These are phyloP conservation scores for Malassezia psittaci DNA, from an alignment of 1,284 basidiomycete species.

Conservation along the genomic window DNA sequence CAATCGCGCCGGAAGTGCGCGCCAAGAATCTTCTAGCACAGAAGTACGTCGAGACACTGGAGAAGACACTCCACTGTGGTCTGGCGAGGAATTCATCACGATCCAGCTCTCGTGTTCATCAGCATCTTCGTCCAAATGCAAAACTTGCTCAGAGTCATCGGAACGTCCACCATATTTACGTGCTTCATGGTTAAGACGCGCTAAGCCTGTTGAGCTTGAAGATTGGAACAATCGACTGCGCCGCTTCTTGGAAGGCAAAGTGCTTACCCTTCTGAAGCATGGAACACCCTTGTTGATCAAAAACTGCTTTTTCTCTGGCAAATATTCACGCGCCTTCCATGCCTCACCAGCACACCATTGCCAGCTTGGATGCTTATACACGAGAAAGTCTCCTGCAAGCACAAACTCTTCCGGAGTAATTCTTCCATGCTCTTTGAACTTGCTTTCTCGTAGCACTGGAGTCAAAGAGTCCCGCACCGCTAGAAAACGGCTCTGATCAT, in stretches of 20 bases:
- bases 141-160: not conserved
- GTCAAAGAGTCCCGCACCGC: conserved; percentile 91
- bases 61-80: not conserved
- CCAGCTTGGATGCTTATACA: conserved; percentile 46
- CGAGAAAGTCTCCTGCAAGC: conserved; percentile 42
- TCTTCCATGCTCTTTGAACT: conserved; percentile 95
- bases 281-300: conserved; percentile 55
- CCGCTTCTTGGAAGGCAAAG: conserved; percentile 21
- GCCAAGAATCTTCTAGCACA: not conserved
- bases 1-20: not conserved
- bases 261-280: conserved; percentile 38
- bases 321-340: conserved; percentile 73
- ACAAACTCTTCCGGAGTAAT: conserved; percentile 62
- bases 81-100: conserved; percentile 20
- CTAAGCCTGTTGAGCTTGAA: conserved; percentile 25
- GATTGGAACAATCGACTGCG: conserved; percentile 14
- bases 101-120: conserved; percentile 36
- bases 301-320: conserved; percentile 91
- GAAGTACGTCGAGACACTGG: not conserved
- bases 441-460: conserved; percentile 90
- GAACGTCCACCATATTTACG: conserved; percentile 8
- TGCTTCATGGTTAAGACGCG: conserved; percentile 17
- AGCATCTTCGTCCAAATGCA: conserved; percentile 12
- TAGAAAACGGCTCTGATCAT: conserved; percentile 66
- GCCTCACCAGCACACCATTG: conserved; percentile 53